Evolutionary conservation across 163 green algal genomes (phyloP).

Genomic region (Prototheca cutis): DNA sequence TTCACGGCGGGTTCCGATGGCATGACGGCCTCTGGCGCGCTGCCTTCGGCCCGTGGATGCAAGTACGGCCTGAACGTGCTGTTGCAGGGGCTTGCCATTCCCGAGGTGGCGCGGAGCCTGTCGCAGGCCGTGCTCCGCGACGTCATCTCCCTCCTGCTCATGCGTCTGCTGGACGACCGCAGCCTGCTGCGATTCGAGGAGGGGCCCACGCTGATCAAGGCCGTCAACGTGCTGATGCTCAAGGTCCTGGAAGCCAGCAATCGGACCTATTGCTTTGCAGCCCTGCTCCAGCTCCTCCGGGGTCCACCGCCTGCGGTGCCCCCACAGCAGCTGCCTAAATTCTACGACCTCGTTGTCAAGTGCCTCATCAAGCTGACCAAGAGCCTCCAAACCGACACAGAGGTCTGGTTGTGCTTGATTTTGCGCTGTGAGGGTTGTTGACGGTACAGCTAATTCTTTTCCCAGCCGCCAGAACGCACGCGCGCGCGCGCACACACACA

Average conservation of each 20-base stretch:
- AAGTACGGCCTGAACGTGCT: constrained; percentile 92
- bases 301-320: constrained; percentile 9
- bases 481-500: no score
- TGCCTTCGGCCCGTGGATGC: constrained; percentile 33
- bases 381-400: constrained; percentile 49
- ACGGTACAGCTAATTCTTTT: no score
- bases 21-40: constrained; percentile 5
- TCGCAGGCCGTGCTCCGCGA: constrained; percentile 22
- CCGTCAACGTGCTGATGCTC: constrained; percentile 91
- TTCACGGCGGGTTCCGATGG: constrained; percentile 15
- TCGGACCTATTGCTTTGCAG: constrained; percentile 58
- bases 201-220: constrained; percentile 72
- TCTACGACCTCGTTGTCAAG: constrained; percentile 85
- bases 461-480: no score
- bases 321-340: constrained; percentile 27
- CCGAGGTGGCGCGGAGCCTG: constrained; percentile 2
- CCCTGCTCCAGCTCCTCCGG: constrained; percentile 66
- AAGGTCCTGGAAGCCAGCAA: constrained; percentile 80
- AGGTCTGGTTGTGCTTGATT: no score
- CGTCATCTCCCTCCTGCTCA: constrained; percentile 49
- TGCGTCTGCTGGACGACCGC: constrained; percentile 58
- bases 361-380: constrained; percentile 98
- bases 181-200: constrained; percentile 48
- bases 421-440: no score
- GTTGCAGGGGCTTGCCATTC: constrained; percentile 54